A percentile compares a stretch with the other conserved stretches of the same genome.
phyloP scores from a whole-genome alignment of 495 filamentous ascomycete genomes.

The Pyrenula massariospora region DNA sequence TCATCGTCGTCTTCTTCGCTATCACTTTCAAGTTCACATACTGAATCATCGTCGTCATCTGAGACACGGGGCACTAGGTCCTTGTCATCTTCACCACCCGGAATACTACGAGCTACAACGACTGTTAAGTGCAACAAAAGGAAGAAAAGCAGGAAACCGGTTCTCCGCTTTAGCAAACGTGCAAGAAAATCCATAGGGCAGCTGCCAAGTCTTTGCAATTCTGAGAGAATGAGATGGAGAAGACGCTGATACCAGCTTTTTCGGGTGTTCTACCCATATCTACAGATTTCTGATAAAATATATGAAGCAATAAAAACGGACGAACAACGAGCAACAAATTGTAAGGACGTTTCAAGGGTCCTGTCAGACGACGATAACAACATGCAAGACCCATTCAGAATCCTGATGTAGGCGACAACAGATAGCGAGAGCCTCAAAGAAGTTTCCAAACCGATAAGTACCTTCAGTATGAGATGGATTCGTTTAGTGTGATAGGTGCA shows the following conservation, averaged over 20 bases:
- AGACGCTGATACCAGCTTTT: background rate
- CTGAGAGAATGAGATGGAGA: background rate
- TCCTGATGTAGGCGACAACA: too few relatives aligned
- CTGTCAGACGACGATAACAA: background rate
- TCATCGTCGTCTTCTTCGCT: too few relatives aligned
- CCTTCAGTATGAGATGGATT: too few relatives aligned
- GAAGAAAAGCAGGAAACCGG: background rate
- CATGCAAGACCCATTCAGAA: too few relatives aligned
- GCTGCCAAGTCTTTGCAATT: background rate
- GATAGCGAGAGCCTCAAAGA: too few relatives aligned
- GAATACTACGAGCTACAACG: background rate
- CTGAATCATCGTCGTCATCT: background rate
- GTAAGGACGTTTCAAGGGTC: background rate
- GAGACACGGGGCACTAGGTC: background rate
- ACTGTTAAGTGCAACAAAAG: background rate
- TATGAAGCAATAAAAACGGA: background rate
- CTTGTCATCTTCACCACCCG: background rate
- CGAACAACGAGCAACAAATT: background rate
- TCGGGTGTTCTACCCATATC: background rate
- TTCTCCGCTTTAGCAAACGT: background rate
- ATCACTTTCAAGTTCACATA: too few relatives aligned
- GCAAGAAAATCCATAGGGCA: background rate
- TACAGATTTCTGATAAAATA: background rate
- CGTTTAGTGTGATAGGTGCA: too few relatives aligned
- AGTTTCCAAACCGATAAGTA: too few relatives aligned